A percentile compares a stretch with the other conserved stretches of the same genome.
phyloP scores from a whole-genome alignment of 148 eudicot genomes.

The Fallopia convolvulus region DNA sequence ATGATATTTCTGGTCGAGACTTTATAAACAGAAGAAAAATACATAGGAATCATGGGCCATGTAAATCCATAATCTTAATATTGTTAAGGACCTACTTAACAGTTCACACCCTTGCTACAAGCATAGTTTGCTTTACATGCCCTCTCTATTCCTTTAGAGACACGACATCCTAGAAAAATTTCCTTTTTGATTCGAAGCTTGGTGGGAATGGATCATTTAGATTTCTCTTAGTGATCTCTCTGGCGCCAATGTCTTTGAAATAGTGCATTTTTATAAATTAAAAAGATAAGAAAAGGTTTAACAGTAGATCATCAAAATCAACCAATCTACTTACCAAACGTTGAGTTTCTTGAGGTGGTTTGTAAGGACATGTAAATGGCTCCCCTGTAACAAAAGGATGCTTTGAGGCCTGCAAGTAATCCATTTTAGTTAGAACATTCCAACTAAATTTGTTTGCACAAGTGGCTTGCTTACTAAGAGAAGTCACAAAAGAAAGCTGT shows the following conservation, averaged over 20 bases:
- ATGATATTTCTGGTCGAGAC: neutral
- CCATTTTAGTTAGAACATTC: neutral
- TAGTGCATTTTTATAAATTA: neutral
- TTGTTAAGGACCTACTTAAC: neutral
- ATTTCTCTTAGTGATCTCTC: neutral
- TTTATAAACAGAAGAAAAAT: neutral
- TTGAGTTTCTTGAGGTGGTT: constrained; percentile 79
- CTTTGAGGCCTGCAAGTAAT: constrained; percentile 70
- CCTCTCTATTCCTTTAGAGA: neutral
- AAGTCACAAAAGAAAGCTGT: neutral
- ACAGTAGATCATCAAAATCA: neutral
- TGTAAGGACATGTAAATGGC: constrained; percentile 79
- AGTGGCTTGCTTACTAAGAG: neutral
- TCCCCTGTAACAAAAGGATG: constrained; percentile 98
- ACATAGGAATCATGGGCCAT: neutral
- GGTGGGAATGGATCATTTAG: neutral
- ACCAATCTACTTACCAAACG: constrained; percentile 57
- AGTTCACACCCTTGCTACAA: neutral
- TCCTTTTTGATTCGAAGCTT: neutral
- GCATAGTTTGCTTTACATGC: neutral
- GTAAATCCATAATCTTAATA: neutral
- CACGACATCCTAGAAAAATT: neutral
- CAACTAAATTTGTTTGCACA: neutral
- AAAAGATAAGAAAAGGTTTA: neutral
- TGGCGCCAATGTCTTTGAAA: neutral